A percentile compares a stretch with the other conserved stretches of the same genome.
phyloP scores from a whole-genome alignment of 768 basidiomycete genomes.

The Rhizopogon rudus region DNA sequence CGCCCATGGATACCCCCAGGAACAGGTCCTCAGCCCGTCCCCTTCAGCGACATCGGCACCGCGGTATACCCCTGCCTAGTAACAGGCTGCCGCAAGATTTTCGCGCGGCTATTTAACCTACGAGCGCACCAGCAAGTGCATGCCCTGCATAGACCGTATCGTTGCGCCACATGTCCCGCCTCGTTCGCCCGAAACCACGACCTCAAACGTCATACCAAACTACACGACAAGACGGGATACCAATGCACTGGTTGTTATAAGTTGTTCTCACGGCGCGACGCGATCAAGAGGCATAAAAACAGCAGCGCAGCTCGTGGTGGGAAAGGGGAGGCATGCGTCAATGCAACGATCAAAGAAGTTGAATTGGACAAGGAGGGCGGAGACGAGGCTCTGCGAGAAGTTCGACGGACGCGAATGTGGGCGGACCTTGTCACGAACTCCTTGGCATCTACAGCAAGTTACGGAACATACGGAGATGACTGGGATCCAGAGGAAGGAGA shows the following conservation, averaged over 20 bases:
- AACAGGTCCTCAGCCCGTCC: conserved; percentile 16
- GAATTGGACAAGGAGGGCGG: conserved; percentile 37
- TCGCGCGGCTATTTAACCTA: conserved; percentile 63
- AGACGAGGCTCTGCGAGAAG: conserved; percentile 41
- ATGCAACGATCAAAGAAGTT: conserved; percentile 59
- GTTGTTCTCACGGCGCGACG: conserved; percentile 72
- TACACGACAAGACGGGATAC: conserved; percentile 72
- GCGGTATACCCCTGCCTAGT: conserved; percentile 80
- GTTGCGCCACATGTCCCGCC: conserved; percentile 61
- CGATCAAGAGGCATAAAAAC: conserved; percentile 75
- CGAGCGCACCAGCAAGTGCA: conserved; percentile 70
- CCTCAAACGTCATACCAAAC: conserved; percentile 68
- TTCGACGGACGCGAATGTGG: conserved; percentile 61
- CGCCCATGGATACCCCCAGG: conserved; percentile 26
- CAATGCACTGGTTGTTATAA: conserved; percentile 71
- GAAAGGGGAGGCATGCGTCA: conserved; percentile 47
- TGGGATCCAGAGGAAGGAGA: conserved; percentile 57
- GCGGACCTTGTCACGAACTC: conserved; percentile 47
- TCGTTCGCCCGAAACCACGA: conserved; percentile 79
- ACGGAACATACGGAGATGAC: conserved; percentile 11
- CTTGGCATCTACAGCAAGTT: conserved; percentile 5
- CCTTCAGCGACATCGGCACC: conserved; percentile 52
- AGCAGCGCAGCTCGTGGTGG: conserved; percentile 46
- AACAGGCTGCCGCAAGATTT: conserved; percentile 59
- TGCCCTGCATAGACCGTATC: conserved; percentile 58